Percentiles rank a stretch among this genome's conserved stretches.
Evolutionary conservation across 1,139 yeast species (phyloP).

Genomic region (Diutina neorugosa): DNA sequence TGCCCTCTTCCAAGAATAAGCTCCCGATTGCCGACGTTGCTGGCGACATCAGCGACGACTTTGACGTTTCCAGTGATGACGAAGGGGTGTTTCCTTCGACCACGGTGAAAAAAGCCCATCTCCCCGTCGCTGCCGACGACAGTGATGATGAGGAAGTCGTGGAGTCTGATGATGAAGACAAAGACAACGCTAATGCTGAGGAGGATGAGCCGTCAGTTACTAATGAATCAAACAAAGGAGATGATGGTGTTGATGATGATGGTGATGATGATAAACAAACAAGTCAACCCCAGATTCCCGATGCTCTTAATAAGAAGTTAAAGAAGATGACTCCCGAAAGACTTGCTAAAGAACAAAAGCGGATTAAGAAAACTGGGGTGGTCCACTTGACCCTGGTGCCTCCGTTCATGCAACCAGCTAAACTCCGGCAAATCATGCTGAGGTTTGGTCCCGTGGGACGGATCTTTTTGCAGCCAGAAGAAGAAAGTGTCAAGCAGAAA

Average conservation of each 20-base stretch:
- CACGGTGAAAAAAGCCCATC: background rate
- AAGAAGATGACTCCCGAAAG: conserved; percentile 41
- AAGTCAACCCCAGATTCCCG: conserved; percentile 5
- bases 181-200: conserved; percentile 7
- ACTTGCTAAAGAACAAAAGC: conserved; percentile 43
- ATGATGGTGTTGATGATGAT: background rate
- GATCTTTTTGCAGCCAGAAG: conserved; percentile 80
- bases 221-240: conserved; percentile 4
- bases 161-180: conserved; percentile 6
- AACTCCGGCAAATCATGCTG: conserved; percentile 65
- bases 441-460: conserved; percentile 83
- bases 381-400: conserved; percentile 85
- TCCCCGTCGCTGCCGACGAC: background rate
- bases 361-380: conserved; percentile 71
- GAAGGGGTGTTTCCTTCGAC: conserved; percentile 1
- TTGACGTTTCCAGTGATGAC: conserved; percentile 2
- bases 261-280: background rate
- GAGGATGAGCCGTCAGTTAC: conserved; percentile 8
- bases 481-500: conserved; percentile 45
- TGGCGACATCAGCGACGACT: conserved; percentile 1
- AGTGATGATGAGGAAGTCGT: conserved; percentile 5
- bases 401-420: conserved; percentile 94
- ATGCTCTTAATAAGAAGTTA: conserved; percentile 15
- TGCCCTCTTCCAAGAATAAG: conserved; percentile 3
- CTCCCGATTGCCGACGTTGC: conserved; percentile 16